These are phyloP conservation scores for Leucocoprinus leucothites DNA, from an alignment of 768 basidiomycete genomes.

Conservation along the genomic window DNA sequence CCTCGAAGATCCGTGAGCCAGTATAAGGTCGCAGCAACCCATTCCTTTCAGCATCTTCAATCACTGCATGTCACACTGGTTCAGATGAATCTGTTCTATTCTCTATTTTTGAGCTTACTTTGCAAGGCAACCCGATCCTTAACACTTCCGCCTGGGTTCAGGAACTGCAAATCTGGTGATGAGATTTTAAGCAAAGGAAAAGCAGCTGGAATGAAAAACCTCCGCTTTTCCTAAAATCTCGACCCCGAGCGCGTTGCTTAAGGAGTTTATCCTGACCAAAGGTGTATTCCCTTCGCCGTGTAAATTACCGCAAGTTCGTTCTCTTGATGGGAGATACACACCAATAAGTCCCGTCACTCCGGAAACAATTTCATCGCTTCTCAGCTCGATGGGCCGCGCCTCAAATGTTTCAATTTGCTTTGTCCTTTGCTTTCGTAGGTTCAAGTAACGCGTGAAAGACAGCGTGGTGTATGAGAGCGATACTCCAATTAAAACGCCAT, in stretches of 20 bases:
- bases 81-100: not conserved
- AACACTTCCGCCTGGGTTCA: constrained; percentile 97
- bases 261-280: constrained; percentile 82
- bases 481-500: constrained; percentile 65
- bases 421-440: constrained; percentile 40
- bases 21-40: constrained; percentile 84
- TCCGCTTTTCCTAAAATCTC: constrained; percentile 97
- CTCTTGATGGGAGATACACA: constrained; percentile 22
- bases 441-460: constrained; percentile 53
- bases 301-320: not conserved
- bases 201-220: constrained; percentile 37
- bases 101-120: constrained; percentile 46
- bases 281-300: constrained; percentile 81
- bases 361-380: constrained; percentile 73
- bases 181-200: not conserved
- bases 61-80: constrained; percentile 52
- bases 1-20: constrained; percentile 93
- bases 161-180: constrained; percentile 65
- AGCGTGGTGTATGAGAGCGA: constrained; percentile 73
- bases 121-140: constrained; percentile 96
- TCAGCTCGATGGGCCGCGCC: constrained; percentile 62
- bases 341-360: constrained; percentile 88
- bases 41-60: constrained; percentile 85
- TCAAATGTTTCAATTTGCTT: constrained; percentile 35
- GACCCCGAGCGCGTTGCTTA: constrained; percentile 88